These are phyloP conservation scores for Exophiala sp. DNA, from an alignment of 2,329 filamentous ascomycete species.

Conservation along the genomic window DNA sequence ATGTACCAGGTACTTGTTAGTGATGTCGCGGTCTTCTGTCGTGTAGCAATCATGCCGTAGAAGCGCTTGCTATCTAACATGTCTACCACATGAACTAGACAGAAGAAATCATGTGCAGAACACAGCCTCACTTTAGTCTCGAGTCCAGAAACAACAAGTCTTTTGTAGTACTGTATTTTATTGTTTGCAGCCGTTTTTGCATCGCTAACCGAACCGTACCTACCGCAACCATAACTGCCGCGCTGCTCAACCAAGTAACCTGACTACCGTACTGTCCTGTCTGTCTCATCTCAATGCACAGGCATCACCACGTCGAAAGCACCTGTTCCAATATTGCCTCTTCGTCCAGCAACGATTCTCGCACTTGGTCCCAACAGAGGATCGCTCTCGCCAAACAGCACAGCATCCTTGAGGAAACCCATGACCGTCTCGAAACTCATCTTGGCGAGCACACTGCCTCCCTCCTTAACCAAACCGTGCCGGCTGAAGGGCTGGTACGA, in stretches of 20 bases:
- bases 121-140: too few relatives aligned
- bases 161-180: too few relatives aligned
- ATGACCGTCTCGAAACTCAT: constrained; percentile 99
- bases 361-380: constrained; percentile 78
- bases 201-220: neutral
- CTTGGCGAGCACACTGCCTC: constrained; percentile 89
- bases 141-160: too few relatives aligned
- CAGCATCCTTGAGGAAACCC: constrained; percentile 85
- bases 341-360: constrained; percentile 77
- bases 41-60: too few relatives aligned
- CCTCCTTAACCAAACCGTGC: constrained; percentile 71
- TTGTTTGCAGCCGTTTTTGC: neutral
- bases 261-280: neutral
- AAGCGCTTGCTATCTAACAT: too few relatives aligned
- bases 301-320: constrained; percentile 72
- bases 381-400: constrained; percentile 85
- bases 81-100: too few relatives aligned
- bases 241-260: too few relatives aligned
- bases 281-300: constrained; percentile 15
- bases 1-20: too few relatives aligned
- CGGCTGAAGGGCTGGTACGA: constrained; percentile 88
- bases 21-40: too few relatives aligned
- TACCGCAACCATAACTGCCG: neutral
- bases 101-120: too few relatives aligned
- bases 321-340: constrained; percentile 81